Base-by-base conservation (phyloP, 257 asterid species). In the Solanum dulcamara region DNA sequence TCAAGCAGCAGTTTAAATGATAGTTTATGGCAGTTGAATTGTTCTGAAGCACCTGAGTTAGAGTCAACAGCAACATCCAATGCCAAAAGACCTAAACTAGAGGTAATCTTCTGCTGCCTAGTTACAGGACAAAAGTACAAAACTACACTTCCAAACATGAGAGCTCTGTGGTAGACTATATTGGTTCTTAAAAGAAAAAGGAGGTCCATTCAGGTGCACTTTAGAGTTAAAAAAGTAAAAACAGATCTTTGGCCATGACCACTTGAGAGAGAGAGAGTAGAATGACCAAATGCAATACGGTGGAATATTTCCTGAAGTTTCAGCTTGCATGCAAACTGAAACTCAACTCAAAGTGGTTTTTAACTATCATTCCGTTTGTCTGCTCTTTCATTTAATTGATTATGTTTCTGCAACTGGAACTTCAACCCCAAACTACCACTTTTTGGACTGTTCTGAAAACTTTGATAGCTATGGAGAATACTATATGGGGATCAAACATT, bases 1-100 rank as follows among this genome's bases (percentile, higher is more conserved):
- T 91, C 98, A 85, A 89, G 93, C 70, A 92, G 97, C 67, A 96
- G 98, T 80, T 88, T 90, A 84, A 92, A 89, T 87, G 97, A 93
- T 86, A 88, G 92, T 90, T 86, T 91, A 86, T 88, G 89, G 90
- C 92, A 89, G 90, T 85, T 91, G 85, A 89, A 88, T 88, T 92
- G 92, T 77, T 89, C 90, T 87, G 99, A 94, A 46, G 24, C 87
- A 89, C 92, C 94, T 85, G 98, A 94, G 86, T 92, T 94, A 87
- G 98, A 96, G 90, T 96, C 98, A 85, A 96, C 97, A 75, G 97
- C 95, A 82, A 96, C 97, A 83, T 94, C 98, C 38, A 86, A 89
- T 70, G 59, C 85, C 81, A 92, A 91, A 89, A 90, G 90, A 91
- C 93, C 97, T 82, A 90, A 91, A 81, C 74, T 86, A 83, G 96